phyloP scores from a whole-genome alignment of 331 rosid species.

The Erythrophleum ivorense region DNA sequence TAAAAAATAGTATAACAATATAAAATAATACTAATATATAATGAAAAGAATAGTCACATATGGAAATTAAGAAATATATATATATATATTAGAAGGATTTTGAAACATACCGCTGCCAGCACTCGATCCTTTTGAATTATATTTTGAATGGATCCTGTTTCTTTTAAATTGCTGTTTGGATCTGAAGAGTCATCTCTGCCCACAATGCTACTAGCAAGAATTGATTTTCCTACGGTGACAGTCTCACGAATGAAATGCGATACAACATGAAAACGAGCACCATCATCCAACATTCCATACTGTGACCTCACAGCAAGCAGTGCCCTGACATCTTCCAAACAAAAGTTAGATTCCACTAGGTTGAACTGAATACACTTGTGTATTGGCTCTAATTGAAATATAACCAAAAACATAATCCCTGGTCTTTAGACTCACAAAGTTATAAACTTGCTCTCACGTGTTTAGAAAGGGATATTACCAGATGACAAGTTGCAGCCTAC shows the following conservation, averaged over 20 bases:
- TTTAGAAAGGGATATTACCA: conserved; percentile 63
- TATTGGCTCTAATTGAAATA: background rate
- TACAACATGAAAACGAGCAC: conserved; percentile 91
- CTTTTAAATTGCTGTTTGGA: conserved; percentile 56
- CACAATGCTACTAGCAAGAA: conserved; percentile 84
- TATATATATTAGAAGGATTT: conserved; percentile 11
- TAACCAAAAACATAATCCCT: conserved; percentile 9
- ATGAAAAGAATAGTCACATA: background rate
- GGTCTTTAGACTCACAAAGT: conserved; percentile 9
- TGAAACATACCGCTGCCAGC: conserved; percentile 76
- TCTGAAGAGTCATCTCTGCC: conserved; percentile 73
- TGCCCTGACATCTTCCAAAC: conserved; percentile 68
- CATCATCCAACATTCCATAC: conserved; percentile 81
- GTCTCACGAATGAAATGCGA: conserved; percentile 95
- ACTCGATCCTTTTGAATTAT: conserved; percentile 94
- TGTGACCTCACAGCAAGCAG: conserved; percentile 90
- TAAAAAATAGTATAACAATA: background rate
- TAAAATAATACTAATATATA: background rate
- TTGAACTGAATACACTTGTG: background rate
- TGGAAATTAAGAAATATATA: background rate
- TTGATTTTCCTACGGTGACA: conserved; percentile 78
- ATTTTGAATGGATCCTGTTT: conserved; percentile 77
- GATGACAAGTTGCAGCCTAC: conserved; percentile 88
- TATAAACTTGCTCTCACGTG: conserved; percentile 32
- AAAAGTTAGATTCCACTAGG: conserved; percentile 42